Base-by-base conservation (phyloP, 257 asterid genomes). In the Solanum pimpinellifolium region DNA sequence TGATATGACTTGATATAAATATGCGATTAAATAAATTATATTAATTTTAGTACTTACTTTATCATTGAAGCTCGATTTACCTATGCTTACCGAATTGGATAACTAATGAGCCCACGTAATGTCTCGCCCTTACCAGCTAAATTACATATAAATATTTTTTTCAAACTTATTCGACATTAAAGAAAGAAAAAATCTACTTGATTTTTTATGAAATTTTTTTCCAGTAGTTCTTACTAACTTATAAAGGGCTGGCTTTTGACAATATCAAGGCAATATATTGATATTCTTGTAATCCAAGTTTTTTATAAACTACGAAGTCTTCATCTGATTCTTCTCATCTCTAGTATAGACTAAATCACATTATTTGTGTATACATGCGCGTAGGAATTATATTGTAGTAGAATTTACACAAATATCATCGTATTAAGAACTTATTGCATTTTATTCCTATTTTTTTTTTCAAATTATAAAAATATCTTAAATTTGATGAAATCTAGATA, bases 391-490 rank as follows among this genome's bases (percentile, higher is more conserved):
- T 52, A 52, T 52, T 52, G 18, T 18, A 52, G 10, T 52, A 52
- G 62, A 52, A 0, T 16, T 52, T 52, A 16, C 10, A 52, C 23
- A 16, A 0, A 52, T 7, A 9, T 52, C 62, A 52, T 0, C 7
- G 23, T 52, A 52, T 52, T 52, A 52, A 52, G 23, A 16, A 9
- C 1, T 52, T 15, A 52, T 52, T 52, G 18, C 0, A 16, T 16
- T 49, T 0, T 49, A 49, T 49, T 4, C 0, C 0, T 52, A 0
- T 6, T 25, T 25, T 21, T 52, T 0, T 52, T 52, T 52, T 0
- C 0, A 52, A 52, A 52, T 52, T 52, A 52, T 8, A 49, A 52
- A 0, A 52, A 52, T 16, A 0, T 52, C 4, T 52, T 6, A 52
- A 52, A 52, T 0, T 52, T 52, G 9, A 21, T 52, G 60, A 21